phyloP scores from a whole-genome alignment of 2,329 filamentous ascomycete genomes.

The Fusarium sp. region DNA sequence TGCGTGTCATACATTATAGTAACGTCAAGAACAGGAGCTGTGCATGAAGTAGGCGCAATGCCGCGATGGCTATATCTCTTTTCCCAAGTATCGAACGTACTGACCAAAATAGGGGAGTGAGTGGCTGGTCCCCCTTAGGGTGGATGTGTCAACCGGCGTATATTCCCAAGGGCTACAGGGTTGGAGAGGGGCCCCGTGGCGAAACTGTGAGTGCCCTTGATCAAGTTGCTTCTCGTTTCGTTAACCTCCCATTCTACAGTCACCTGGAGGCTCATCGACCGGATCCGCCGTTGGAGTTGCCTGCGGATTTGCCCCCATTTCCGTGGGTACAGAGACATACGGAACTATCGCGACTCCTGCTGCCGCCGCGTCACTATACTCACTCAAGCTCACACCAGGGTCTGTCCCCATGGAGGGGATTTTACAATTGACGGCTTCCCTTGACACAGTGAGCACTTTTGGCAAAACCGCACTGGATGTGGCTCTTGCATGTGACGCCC shows the following conservation, averaged over 20 bases:
- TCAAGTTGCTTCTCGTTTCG: background rate
- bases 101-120: background rate
- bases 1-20: no score
- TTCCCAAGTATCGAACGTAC: no score
- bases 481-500: background rate
- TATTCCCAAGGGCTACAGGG: background rate
- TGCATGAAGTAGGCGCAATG: background rate
- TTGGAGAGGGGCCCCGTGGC: background rate
- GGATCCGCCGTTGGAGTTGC: background rate
- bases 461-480: background rate
- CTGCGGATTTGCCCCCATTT: background rate
- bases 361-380: background rate
- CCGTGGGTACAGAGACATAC: background rate
- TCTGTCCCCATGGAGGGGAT: background rate
- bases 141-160: background rate
- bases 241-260: background rate
- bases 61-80: background rate
- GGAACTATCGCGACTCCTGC: background rate
- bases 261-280: background rate
- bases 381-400: background rate
- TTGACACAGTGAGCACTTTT: background rate
- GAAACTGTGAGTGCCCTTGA: background rate
- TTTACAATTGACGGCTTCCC: background rate
- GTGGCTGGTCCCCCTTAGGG: background rate
- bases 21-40: background rate